These are phyloP conservation scores for Cenchrus purpureus DNA, from an alignment of 176 grass and related monocot species.

Conservation along the genomic window DNA sequence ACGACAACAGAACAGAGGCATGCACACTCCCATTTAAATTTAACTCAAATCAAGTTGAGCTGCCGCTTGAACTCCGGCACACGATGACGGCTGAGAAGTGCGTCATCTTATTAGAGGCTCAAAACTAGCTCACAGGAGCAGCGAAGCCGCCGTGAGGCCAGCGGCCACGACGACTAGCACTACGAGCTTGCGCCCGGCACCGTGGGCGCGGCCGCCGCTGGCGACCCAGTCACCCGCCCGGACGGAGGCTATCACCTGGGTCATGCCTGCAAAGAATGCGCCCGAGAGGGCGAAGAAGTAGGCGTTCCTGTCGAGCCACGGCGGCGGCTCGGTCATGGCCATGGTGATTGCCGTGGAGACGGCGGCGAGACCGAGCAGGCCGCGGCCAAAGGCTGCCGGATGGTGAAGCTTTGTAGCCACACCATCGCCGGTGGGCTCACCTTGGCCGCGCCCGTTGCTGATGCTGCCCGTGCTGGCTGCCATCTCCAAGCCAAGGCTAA, in stretches of 20 bases:
- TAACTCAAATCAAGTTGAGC: no score
- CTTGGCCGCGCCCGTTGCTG: no score
- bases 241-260: neutral
- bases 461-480: no score
- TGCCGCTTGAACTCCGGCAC: no score
- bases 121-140: neutral
- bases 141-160: neutral
- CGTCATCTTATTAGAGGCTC: no score
- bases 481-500: no score
- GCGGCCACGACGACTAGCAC: neutral
- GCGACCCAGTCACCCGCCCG: no score
- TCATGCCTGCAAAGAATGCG: neutral
- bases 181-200: neutral
- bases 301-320: neutral
- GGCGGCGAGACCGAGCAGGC: neutral
- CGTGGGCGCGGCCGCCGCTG: no score
- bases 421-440: no score
- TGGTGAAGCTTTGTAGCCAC: no score
- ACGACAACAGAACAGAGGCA: no score
- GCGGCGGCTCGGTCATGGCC: slow-evolving; percentile 49
- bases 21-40: no score
- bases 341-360: slow-evolving; percentile 29
- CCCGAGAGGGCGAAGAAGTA: neutral
- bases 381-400: neutral
- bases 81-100: neutral